A percentile compares a stretch with the other conserved stretches of the same genome.
Conservation (phyloP, 305 asterid genomes). For the Striga hermonthica region DNA sequence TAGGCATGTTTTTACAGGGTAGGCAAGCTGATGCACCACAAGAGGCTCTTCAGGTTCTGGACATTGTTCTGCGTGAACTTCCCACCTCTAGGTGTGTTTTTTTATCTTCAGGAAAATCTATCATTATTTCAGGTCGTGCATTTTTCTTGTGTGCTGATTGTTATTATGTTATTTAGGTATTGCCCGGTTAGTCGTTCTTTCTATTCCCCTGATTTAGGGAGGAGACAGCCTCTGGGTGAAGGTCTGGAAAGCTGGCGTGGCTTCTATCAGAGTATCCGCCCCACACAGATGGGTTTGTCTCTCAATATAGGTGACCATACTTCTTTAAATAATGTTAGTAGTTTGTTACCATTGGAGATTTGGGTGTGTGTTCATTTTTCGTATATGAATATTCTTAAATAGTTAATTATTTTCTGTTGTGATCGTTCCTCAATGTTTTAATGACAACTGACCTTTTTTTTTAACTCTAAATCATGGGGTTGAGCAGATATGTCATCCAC, state of each 20-base stretch:
- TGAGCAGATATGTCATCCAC: constrained; percentile 95
- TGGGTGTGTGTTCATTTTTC: too few species aligned
- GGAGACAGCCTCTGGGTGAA: constrained; percentile 87
- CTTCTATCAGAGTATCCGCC: constrained; percentile 95
- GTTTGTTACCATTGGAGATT: too few species aligned
- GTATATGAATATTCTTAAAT: not conserved
- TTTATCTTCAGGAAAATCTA: not conserved
- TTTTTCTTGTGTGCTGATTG: constrained; percentile 7
- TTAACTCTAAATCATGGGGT: not conserved
- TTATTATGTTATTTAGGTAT: constrained; percentile 41
- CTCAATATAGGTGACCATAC: constrained; percentile 69
- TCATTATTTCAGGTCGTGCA: not conserved
- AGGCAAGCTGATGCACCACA: constrained; percentile 96
- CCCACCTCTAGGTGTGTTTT: constrained; percentile 65
- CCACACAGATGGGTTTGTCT: constrained; percentile 98
- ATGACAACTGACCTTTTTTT: not conserved
- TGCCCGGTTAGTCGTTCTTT: constrained; percentile 87
- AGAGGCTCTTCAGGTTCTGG: constrained; percentile 94
- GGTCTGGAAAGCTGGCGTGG: constrained; percentile 99
- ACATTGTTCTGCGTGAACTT: constrained; percentile 88
- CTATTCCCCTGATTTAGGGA: constrained; percentile 74
- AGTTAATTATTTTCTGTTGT: constrained; percentile 1
- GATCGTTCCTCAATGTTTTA: not conserved
- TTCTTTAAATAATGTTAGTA: not conserved
- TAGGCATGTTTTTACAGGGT: constrained; percentile 88